phyloP scores from a whole-genome alignment of 306 rosid species.

The Gillenia trifoliata region DNA sequence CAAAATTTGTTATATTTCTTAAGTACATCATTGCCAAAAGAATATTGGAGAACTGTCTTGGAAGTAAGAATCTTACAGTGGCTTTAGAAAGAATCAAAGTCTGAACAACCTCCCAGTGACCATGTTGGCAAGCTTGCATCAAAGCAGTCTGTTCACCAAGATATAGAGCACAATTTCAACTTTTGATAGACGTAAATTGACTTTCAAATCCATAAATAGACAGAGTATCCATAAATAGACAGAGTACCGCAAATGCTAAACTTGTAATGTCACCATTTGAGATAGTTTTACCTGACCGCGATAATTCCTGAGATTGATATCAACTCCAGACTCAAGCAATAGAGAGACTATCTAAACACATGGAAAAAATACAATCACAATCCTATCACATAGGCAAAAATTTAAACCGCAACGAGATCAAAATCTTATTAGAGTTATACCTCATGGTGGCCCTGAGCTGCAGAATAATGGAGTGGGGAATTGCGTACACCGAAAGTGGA shows the following conservation, averaged over 20 bases:
- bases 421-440: slow-evolving; percentile 26
- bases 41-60: slow-evolving; percentile 9
- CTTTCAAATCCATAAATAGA: slow-evolving; percentile 12
- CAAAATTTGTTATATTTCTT: slow-evolving; percentile 17
- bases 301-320: slow-evolving; percentile 85
- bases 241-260: background rate
- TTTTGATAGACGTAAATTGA: background rate
- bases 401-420: background rate
- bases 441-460: slow-evolving; percentile 99
- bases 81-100: slow-evolving; percentile 64
- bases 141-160: slow-evolving; percentile 78
- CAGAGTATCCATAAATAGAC: background rate
- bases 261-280: slow-evolving; percentile 6
- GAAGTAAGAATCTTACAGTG: slow-evolving; percentile 48
- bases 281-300: slow-evolving; percentile 82
- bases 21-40: background rate
- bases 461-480: slow-evolving; percentile 95
- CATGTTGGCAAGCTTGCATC: slow-evolving; percentile 99
- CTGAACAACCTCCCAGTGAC: slow-evolving; percentile 96
- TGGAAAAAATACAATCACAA: slow-evolving; percentile 20
- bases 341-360: slow-evolving; percentile 72
- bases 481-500: slow-evolving; percentile 93
- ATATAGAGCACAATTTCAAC: slow-evolving; percentile 10
- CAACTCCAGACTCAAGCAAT: slow-evolving; percentile 91
- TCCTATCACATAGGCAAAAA: background rate